Base-by-base conservation (phyloP, 495 filamentous ascomycete genomes). In the Penicillium flavigenum region DNA sequence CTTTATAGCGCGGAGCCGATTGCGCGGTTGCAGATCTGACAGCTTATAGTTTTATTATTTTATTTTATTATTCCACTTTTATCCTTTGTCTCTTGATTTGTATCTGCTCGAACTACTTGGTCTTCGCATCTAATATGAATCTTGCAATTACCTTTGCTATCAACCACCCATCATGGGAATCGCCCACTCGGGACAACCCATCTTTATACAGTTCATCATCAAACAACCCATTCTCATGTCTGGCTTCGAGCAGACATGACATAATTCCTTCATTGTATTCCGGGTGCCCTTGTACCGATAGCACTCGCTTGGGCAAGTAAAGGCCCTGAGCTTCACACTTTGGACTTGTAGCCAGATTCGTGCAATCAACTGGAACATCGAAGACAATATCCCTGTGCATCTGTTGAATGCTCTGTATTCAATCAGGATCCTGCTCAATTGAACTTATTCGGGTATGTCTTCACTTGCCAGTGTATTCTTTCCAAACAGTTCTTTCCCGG, bases 201-300 rank as follows among this genome's bases (percentile, higher is more conserved):
- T 86, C 85, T 31, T 80, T 55, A 63, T 76, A 90, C 20, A 83
- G 39, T 14, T 79, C 82, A 48, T 89, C 84, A 50, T 78, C 63
- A 57, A 96, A 87, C 6, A 93, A 74, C 3, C 85, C 87, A 47
- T 66, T 67, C 19, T 70, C 70, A 60, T 88, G 83, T 29, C 92
- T 73, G 39, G 72, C 57, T 38, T 82, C 70, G 38, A 94, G 68
- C 12, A 97, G 58, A 65, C 86, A 81, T 14, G 69, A 72, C 65
- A 91, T 83, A 56, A 96, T 91, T 32, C 84, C 83, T 45, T 78
- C 79, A 16, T 81, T 88, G 68, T 91, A 96, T 69, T 97, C 92
- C 11, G 92, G 92, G 64, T 97, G 92, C 2, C 90, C 92, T 69
- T 97, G 92, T 5, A 96, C 83, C 3, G 87, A 86, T 29, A 96